phyloP scores from a whole-genome alignment of 495 filamentous ascomycete species.

The Pseudoneurospora amorphoporcata region DNA sequence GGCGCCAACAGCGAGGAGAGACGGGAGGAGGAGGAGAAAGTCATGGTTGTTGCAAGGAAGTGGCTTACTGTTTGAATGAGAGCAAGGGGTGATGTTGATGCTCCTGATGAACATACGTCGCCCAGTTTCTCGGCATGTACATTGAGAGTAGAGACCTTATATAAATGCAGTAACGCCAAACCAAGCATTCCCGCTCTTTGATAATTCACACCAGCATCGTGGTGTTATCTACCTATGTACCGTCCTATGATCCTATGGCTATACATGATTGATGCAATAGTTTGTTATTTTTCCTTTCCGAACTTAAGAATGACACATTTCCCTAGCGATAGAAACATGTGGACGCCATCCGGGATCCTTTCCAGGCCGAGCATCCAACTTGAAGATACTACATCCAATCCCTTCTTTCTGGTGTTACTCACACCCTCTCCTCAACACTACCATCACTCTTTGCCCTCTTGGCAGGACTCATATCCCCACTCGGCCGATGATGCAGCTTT shows the following conservation, averaged over 20 bases:
- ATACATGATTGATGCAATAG: background rate
- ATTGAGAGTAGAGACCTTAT: too few relatives aligned
- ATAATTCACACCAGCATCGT: background rate
- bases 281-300: background rate
- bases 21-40: background rate
- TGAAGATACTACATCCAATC: background rate
- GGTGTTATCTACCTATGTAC: background rate
- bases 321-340: background rate
- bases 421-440: background rate
- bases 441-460: slow-evolving; percentile 15
- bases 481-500: slow-evolving; percentile 21
- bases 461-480: slow-evolving; percentile 24
- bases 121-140: too few relatives aligned
- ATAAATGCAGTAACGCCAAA: too few relatives aligned
- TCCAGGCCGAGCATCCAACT: background rate
- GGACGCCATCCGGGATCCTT: background rate
- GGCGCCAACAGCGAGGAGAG: background rate
- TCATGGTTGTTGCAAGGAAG: slow-evolving; percentile 3
- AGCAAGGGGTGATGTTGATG: background rate
- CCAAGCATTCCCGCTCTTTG: background rate
- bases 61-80: slow-evolving; percentile 3
- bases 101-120: too few relatives aligned
- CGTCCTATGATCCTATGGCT: background rate
- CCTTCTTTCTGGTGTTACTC: background rate
- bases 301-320: background rate